These are phyloP conservation scores for Ophiosphaerella herpotricha DNA, from an alignment of 2,329 filamentous ascomycete genomes.

Conservation along the genomic window DNA sequence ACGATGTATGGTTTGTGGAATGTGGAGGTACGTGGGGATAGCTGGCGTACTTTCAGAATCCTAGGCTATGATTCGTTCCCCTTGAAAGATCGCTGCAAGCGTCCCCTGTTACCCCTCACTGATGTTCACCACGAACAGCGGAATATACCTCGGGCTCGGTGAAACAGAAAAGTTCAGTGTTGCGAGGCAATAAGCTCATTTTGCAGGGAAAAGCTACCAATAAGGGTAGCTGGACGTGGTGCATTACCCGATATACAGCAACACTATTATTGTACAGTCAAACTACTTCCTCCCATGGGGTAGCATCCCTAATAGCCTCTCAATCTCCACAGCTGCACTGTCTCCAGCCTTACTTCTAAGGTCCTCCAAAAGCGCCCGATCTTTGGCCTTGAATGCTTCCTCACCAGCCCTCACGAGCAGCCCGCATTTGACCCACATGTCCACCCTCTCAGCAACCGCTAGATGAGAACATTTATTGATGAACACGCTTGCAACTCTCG, in stretches of 20 bases:
- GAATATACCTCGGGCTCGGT: no score
- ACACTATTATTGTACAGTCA: not conserved
- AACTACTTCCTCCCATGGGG: constrained; percentile 15
- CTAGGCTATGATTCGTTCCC: no score
- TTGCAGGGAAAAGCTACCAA: no score
- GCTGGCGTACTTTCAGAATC: not conserved
- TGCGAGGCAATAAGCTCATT: no score
- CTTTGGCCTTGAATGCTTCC: constrained; percentile 82
- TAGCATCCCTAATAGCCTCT: constrained; percentile 69
- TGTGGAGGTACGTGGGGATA: constrained; percentile 16
- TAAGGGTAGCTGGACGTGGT: not conserved
- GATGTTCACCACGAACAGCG: no score
- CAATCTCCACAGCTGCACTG: constrained; percentile 76
- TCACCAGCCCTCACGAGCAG: constrained; percentile 87
- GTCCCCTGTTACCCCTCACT: no score
- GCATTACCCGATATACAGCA: not conserved
- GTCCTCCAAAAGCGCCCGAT: constrained; percentile 73
- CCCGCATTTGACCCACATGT: constrained; percentile 97
- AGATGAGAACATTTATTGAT: constrained; percentile 83
- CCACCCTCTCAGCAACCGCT: constrained; percentile 70
- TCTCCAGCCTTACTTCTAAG: constrained; percentile 75
- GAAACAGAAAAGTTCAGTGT: no score
- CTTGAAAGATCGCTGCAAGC: no score
- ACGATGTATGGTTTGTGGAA: constrained; percentile 2
- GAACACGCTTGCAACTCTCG: constrained; percentile 80